Conservation (phyloP, 2,329 filamentous ascomycete species). For the Claviceps africana region DNA sequence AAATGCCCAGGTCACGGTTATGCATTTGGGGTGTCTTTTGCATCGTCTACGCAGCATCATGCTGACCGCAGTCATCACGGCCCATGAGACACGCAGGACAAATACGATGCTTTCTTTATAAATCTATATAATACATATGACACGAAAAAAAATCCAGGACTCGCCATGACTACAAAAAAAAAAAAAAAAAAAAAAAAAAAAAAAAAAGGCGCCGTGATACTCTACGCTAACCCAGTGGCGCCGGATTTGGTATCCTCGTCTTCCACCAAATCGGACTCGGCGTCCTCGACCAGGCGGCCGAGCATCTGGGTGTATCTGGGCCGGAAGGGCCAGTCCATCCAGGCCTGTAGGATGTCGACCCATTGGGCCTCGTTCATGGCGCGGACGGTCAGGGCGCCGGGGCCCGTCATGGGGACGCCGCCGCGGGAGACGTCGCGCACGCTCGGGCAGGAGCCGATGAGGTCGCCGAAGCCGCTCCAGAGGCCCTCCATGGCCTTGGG, state of each 20-base stretch:
- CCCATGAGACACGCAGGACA: too few species aligned
- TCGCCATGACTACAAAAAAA: too few species aligned
- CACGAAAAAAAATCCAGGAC: background rate
- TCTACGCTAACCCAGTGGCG: conserved; percentile 9
- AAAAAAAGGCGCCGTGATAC: too few species aligned
- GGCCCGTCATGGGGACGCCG: conserved; percentile 26
- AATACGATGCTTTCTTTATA: too few species aligned
- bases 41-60: too few species aligned
- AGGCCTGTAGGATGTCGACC: conserved; percentile 43
- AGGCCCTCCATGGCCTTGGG: conserved; percentile 33
- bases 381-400: conserved; percentile 30
- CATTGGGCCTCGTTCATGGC: conserved; percentile 40
- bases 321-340: conserved; percentile 52
- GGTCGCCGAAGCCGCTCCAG: conserved; percentile 45
- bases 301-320: conserved; percentile 36
- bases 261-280: conserved; percentile 9
- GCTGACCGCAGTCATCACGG: too few species aligned
- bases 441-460: conserved; percentile 34
- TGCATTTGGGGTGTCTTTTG: too few species aligned
- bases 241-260: conserved; percentile 14
- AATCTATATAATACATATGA: too few species aligned
- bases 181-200: too few species aligned
- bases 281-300: conserved; percentile 23
- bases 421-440: conserved; percentile 33
- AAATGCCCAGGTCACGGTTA: too few species aligned